These are phyloP conservation scores for Parathielavia hyrcaniae DNA, from an alignment of 495 filamentous ascomycete genomes.

Conservation along the genomic window DNA sequence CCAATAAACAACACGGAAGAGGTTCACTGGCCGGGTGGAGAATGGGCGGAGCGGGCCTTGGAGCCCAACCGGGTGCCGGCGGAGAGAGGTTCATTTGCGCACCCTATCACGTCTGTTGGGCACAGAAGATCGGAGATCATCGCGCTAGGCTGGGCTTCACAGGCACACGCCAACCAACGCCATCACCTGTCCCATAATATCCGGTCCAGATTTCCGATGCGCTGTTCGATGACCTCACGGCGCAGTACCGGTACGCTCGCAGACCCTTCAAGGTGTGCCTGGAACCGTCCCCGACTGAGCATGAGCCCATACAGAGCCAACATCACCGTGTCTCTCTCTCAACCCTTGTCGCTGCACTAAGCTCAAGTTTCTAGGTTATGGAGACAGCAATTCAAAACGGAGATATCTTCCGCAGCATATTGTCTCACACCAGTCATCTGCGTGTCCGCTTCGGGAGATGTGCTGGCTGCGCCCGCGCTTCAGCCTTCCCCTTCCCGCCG, in stretches of 20 bases:
- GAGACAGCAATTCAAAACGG: slow-evolving; percentile 13
- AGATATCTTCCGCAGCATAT: no score
- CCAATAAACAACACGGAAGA: slow-evolving; percentile 24
- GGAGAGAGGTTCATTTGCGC: slow-evolving; percentile 8
- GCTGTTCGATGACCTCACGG: slow-evolving; percentile 14
- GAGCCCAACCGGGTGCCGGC: slow-evolving; percentile 31
- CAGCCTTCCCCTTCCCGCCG: no score
- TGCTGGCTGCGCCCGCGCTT: no score
- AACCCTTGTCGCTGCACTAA: no score
- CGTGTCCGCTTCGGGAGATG: no score
- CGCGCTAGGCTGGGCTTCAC: slow-evolving; percentile 16
- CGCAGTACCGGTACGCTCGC: slow-evolving; percentile 8
- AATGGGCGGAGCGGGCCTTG: slow-evolving; percentile 25
- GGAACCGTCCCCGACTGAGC: slow-evolving; percentile 7
- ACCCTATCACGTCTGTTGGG: slow-evolving; percentile 18
- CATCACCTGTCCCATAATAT: slow-evolving; percentile 6
- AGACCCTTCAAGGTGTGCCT: slow-evolving; percentile 18
- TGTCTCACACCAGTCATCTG: no score
- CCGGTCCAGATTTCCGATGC: slow-evolving; percentile 8
- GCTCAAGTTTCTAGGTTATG: neutral
- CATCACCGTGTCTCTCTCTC: slow-evolving; percentile 30
- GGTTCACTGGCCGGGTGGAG: slow-evolving; percentile 17
- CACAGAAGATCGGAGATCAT: slow-evolving; percentile 24
- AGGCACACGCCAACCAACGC: slow-evolving; percentile 1
- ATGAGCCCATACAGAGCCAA: slow-evolving; percentile 18